These are phyloP conservation scores for Bretziella fagacearum DNA, from an alignment of 2,329 filamentous ascomycete genomes.

Conservation along the genomic window DNA sequence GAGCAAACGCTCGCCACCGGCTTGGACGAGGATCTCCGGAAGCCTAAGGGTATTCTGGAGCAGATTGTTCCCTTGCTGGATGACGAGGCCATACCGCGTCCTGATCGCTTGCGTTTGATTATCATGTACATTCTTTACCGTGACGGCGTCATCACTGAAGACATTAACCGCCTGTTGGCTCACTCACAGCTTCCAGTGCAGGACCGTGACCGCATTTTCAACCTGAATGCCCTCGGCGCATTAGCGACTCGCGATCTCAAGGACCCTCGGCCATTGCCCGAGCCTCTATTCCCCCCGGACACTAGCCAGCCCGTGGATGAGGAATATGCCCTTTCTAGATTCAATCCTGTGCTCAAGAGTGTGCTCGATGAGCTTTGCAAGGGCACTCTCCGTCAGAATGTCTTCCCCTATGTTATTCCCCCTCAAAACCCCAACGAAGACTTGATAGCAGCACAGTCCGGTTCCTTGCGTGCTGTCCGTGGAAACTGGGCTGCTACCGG, in stretches of 20 bases:
- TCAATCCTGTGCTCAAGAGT: conserved; percentile 63
- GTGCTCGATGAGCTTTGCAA: conserved; percentile 60
- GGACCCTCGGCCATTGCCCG: conserved; percentile 49
- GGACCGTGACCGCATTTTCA: conserved; percentile 56
- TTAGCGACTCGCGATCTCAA: conserved; percentile 53
- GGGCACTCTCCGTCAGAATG: conserved; percentile 46
- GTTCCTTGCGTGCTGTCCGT: conserved; percentile 77
- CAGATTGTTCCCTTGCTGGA: conserved; percentile 78
- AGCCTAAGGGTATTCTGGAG: conserved; percentile 76
- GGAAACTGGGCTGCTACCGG: conserved; percentile 83
- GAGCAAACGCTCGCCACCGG: conserved; percentile 89
- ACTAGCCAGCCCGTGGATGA: conserved; percentile 37
- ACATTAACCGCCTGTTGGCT: conserved; percentile 67
- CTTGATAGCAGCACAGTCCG: conserved; percentile 37
- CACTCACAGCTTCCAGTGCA: conserved; percentile 64
- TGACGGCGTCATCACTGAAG: conserved; percentile 67
- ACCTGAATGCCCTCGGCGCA: conserved; percentile 67
- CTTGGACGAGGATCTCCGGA: conserved; percentile 78
- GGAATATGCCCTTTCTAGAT: conserved; percentile 75
- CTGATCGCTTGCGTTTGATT: conserved; percentile 71
- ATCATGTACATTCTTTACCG: conserved; percentile 74
- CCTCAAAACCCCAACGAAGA: conserved; percentile 47
- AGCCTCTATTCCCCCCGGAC: conserved; percentile 48
- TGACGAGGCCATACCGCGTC: conserved; percentile 52
- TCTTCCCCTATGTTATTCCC: conserved; percentile 59